phyloP scores from a whole-genome alignment of 306 rosid species.

The Prinsepia uniflora region DNA sequence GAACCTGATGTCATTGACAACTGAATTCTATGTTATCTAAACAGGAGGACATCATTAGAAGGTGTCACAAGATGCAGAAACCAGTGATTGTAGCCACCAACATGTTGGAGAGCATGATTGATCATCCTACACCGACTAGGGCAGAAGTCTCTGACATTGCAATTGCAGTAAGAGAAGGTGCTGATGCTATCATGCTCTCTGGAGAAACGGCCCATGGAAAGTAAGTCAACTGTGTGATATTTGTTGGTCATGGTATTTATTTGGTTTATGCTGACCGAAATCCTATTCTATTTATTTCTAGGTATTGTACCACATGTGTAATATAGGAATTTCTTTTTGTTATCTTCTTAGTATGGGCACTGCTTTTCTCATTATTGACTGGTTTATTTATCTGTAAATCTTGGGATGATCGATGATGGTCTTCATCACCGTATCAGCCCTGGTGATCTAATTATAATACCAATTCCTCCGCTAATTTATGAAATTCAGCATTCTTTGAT shows the following conservation, averaged over 20 bases:
- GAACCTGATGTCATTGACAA: slow-evolving; percentile 14
- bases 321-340: neutral
- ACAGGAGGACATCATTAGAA: slow-evolving; percentile 84
- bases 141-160: slow-evolving; percentile 98
- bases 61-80: slow-evolving; percentile 78
- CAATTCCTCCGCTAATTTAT: neutral
- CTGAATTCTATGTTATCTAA: slow-evolving; percentile 23
- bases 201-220: slow-evolving; percentile 99
- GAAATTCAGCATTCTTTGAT: neutral
- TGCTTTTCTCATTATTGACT: neutral
- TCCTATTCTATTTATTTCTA: neutral
- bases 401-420: neutral
- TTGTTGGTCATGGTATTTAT: neutral
- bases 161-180: slow-evolving; percentile 88
- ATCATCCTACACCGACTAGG: slow-evolving; percentile 94
- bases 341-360: neutral
- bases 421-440: neutral
- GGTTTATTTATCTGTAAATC: neutral
- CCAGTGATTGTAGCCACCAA: slow-evolving; percentile 97
- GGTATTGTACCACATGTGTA: neutral
- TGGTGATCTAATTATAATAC: neutral
- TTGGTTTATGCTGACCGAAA: too few relatives aligned
- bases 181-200: slow-evolving; percentile 99
- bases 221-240: slow-evolving; percentile 46
- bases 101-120: slow-evolving; percentile 98